Evolutionary conservation across 176 grass and related monocot genomes (phyloP).

Genomic region (Stipa capillata): DNA sequence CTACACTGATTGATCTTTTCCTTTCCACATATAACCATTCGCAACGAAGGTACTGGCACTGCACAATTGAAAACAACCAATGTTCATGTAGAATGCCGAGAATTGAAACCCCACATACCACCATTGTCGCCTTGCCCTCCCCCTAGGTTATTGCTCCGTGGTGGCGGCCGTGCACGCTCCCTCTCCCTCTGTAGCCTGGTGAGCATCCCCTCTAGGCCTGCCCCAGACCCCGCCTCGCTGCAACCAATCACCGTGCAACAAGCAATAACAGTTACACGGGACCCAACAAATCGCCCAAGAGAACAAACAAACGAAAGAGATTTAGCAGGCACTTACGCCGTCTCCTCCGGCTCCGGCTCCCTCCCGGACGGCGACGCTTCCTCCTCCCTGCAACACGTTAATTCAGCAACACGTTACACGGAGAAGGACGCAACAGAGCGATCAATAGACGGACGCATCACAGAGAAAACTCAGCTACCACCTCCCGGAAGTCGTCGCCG

Average conservation of each 20-base stretch:
- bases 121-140: not conserved
- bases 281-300: not conserved
- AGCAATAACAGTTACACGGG: not conserved
- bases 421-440: not conserved
- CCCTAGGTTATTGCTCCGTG: not conserved
- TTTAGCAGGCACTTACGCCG: conserved; percentile 13
- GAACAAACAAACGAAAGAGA: not conserved
- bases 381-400: conserved; percentile 8
- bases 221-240: conserved; percentile 8
- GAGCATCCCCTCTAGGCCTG: conserved; percentile 47
- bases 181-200: conserved; percentile 39
- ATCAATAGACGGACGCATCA: not conserved
- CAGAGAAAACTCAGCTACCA: not conserved
- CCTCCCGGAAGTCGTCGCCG: not conserved
- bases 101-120: conserved; percentile 1
- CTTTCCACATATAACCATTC: not conserved
- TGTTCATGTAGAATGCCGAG: not conserved
- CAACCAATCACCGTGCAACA: not conserved
- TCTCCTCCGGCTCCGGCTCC: not conserved
- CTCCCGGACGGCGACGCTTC: conserved; percentile 4
- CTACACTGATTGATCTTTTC: not conserved
- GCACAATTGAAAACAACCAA: not conserved
- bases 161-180: not conserved
- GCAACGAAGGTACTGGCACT: not conserved
- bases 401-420: not conserved